A percentile compares a stretch with the other conserved stretches of the same genome.
These are phyloP conservation scores for Aspergillus hancockii DNA, from an alignment of 495 filamentous ascomycete genomes.

Conservation along the genomic window DNA sequence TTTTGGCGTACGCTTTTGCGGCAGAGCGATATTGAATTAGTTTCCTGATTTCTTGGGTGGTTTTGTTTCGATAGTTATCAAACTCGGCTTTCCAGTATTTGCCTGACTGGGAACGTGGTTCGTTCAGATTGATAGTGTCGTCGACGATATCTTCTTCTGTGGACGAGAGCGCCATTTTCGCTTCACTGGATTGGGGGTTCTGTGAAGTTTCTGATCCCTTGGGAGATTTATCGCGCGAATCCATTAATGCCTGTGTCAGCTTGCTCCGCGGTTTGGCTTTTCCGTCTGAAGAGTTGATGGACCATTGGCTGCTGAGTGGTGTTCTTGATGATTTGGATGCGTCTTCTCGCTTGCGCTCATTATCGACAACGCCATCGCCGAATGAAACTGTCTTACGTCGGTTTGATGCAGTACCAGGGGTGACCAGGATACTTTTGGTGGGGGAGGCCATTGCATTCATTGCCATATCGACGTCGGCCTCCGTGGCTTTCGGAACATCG, in stretches of 20 bases:
- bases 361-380: constrained; percentile 65
- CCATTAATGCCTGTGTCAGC: constrained; percentile 46
- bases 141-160: constrained; percentile 48
- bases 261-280: constrained; percentile 43
- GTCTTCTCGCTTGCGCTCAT: constrained; percentile 51
- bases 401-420: constrained; percentile 77
- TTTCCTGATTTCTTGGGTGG: constrained; percentile 75
- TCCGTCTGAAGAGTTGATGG: constrained; percentile 53
- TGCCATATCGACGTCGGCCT: constrained; percentile 27
- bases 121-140: constrained; percentile 72
- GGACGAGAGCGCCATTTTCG: constrained; percentile 7
- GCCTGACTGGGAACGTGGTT: constrained; percentile 81
- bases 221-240: constrained; percentile 42
- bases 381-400: constrained; percentile 92
- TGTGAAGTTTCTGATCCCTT: constrained; percentile 23
- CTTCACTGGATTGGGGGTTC: constrained; percentile 17
- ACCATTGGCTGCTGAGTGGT: constrained; percentile 64
- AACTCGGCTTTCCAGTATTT: constrained; percentile 94
- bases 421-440: constrained; percentile 81
- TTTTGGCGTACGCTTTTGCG: constrained; percentile 85
- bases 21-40: constrained; percentile 77
- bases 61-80: constrained; percentile 76
- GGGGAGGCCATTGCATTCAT: constrained; percentile 55
- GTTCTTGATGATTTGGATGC: constrained; percentile 33
- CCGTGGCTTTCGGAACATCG: constrained; percentile 27